phyloP scores from a whole-genome alignment of 1,284 basidiomycete species.

The Moesziomyces parantarcticus region DNA sequence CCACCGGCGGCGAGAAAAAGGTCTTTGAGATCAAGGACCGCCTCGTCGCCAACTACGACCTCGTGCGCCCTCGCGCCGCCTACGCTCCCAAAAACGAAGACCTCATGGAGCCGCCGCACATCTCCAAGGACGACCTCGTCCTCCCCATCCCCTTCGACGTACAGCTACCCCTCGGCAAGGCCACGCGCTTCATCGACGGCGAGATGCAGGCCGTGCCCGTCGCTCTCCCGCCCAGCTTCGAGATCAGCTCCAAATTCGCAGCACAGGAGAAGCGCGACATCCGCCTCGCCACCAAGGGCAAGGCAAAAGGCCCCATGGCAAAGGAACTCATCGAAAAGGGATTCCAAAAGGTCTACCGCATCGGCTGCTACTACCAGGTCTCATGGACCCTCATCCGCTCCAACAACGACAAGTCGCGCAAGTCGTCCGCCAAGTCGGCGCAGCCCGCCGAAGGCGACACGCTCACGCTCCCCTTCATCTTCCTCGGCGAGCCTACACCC shows the following conservation, averaged over 20 bases:
- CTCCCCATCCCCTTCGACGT: slow-evolving; percentile 55
- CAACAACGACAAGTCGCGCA: slow-evolving; percentile 26
- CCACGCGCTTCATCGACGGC: slow-evolving; percentile 58
- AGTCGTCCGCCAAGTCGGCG: slow-evolving; percentile 36
- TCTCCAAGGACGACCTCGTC: slow-evolving; percentile 47
- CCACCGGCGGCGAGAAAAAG: slow-evolving; percentile 43
- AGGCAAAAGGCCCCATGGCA: slow-evolving; percentile 38
- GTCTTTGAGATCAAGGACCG: slow-evolving; percentile 55
- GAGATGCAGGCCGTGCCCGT: slow-evolving; percentile 55
- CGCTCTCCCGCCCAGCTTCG: slow-evolving; percentile 59
- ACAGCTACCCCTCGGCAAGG: slow-evolving; percentile 55
- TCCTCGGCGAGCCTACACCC: slow-evolving; percentile 54
- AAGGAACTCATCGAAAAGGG: slow-evolving; percentile 54
- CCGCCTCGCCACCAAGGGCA: slow-evolving; percentile 47
- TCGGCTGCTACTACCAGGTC: slow-evolving; percentile 63
- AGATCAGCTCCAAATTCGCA: slow-evolving; percentile 56
- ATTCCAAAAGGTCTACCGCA: slow-evolving; percentile 54
- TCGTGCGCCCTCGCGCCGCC: slow-evolving; percentile 34
- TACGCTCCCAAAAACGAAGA: slow-evolving; percentile 47
- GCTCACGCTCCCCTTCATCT: slow-evolving; percentile 60
- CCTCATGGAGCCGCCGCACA: slow-evolving; percentile 39
- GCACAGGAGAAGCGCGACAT: slow-evolving; percentile 49
- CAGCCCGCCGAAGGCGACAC: slow-evolving; percentile 39
- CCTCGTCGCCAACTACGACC: slow-evolving; percentile 43
- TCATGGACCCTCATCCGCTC: slow-evolving; percentile 48